phyloP scores from a whole-genome alignment of 2,329 filamentous ascomycete species.

The Ceratocystis lukuohia region DNA sequence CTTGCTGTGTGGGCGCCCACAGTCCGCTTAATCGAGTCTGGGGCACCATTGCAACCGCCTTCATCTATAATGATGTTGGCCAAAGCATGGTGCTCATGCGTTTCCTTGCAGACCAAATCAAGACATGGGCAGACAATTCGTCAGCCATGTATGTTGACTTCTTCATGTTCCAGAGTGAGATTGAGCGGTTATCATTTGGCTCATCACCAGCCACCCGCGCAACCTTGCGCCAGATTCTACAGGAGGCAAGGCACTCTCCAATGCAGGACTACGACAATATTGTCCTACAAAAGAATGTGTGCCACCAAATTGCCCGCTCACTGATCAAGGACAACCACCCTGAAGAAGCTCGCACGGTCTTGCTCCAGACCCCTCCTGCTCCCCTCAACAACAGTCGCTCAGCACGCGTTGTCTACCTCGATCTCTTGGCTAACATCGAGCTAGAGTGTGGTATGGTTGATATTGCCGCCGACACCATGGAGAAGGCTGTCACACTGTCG shows the following conservation, averaged over 20 bases:
- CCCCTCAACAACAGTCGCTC: slow-evolving; percentile 17
- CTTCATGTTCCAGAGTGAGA: slow-evolving; percentile 19
- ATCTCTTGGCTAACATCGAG: slow-evolving; percentile 18
- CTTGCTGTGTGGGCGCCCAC: slow-evolving; percentile 14
- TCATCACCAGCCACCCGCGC: slow-evolving; percentile 14
- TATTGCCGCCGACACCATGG: slow-evolving; percentile 15
- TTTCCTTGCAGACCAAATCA: slow-evolving; percentile 16
- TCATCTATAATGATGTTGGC: slow-evolving; percentile 18
- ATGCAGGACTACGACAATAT: slow-evolving; percentile 14
- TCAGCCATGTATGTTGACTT: slow-evolving; percentile 16
- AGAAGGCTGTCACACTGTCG: slow-evolving; percentile 16
- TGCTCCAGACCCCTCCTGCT: slow-evolving; percentile 14
- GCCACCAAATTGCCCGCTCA: slow-evolving; percentile 16
- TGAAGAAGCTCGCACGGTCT: slow-evolving; percentile 12
- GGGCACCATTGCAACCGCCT: slow-evolving; percentile 16
- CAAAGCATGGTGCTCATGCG: slow-evolving; percentile 18
- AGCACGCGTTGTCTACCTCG: slow-evolving; percentile 17
- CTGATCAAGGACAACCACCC: slow-evolving; percentile 17
- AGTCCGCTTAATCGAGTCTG: slow-evolving; percentile 19
- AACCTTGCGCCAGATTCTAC: slow-evolving; percentile 13
- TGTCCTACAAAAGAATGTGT: slow-evolving; percentile 16
- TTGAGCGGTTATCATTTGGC: slow-evolving; percentile 16
- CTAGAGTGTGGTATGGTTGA: slow-evolving; percentile 14
- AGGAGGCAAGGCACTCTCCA: slow-evolving; percentile 8
- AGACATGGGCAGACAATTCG: slow-evolving; percentile 12